Conservation (phyloP, 2,329 filamentous ascomycete species). For the Rhynchosporium graminicola region DNA sequence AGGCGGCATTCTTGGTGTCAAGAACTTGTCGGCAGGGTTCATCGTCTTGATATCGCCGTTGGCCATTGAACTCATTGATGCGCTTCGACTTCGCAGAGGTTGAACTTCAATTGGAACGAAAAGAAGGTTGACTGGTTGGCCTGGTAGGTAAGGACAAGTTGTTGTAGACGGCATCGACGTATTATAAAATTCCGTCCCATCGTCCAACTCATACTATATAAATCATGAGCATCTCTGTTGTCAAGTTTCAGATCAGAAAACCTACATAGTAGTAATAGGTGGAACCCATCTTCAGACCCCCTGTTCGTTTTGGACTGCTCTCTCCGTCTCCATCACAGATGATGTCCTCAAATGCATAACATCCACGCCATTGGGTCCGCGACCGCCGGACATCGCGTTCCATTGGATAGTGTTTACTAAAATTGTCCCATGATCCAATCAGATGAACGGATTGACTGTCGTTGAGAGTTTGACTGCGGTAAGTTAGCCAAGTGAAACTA, state of each 20-base stretch:
- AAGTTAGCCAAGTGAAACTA: slow-evolving; percentile 24
- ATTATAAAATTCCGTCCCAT: slow-evolving; percentile 75
- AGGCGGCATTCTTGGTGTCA: slow-evolving; percentile 63
- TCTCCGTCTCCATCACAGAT: slow-evolving; percentile 69
- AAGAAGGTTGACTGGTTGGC: slow-evolving; percentile 83
- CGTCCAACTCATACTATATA: slow-evolving; percentile 77
- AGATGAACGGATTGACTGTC: slow-evolving; percentile 72
- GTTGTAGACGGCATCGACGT: slow-evolving; percentile 71
- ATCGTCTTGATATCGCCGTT: slow-evolving; percentile 68
- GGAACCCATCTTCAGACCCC: slow-evolving; percentile 86
- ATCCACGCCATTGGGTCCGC: slow-evolving; percentile 79
- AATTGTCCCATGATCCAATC: slow-evolving; percentile 95
- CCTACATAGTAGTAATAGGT: slow-evolving; percentile 96
- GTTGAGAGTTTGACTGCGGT: slow-evolving; percentile 57
- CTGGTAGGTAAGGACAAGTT: slow-evolving; percentile 81
- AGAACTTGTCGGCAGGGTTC: slow-evolving; percentile 75
- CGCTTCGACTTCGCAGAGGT: slow-evolving; percentile 59
- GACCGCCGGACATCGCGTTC: slow-evolving; percentile 76
- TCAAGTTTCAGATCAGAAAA: slow-evolving; percentile 40
- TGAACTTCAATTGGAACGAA: slow-evolving; percentile 72
- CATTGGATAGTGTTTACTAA: slow-evolving; percentile 76
- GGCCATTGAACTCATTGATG: slow-evolving; percentile 62
- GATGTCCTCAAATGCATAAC: slow-evolving; percentile 83
- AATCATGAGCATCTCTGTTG: slow-evolving; percentile 24
- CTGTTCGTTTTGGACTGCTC: slow-evolving; percentile 61